A percentile compares a stretch with the other conserved stretches of the same genome.
These are phyloP conservation scores for Pleurotus eryngii DNA, from an alignment of 768 basidiomycete genomes.

Conservation along the genomic window DNA sequence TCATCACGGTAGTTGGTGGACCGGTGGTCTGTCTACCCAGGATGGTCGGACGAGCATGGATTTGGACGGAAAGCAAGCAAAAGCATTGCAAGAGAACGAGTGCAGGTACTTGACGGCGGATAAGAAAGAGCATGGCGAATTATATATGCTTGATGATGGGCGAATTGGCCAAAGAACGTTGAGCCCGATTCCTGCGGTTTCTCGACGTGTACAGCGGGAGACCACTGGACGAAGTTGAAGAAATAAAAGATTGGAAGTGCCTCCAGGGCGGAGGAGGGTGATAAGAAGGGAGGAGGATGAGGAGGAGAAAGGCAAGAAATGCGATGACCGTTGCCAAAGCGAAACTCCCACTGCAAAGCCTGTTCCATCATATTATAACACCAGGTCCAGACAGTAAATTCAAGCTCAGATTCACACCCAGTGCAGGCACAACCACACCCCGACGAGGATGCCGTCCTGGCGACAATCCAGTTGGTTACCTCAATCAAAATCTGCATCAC, in stretches of 20 bases:
- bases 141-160: constrained; percentile 17
- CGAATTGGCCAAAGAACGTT: constrained; percentile 24
- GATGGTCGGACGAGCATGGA: constrained; percentile 34
- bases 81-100: constrained; percentile 38
- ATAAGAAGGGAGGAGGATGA: constrained; percentile 21
- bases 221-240: constrained; percentile 17
- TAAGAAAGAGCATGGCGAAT: constrained; percentile 35
- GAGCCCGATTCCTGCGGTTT: constrained; percentile 52
- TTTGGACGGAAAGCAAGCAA: constrained; percentile 27
- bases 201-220: constrained; percentile 32
- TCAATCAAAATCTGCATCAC: constrained; percentile 3
- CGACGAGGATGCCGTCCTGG: background rate
- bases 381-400: background rate
- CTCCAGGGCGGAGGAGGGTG: constrained; percentile 35
- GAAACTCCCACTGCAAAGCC: constrained; percentile 7
- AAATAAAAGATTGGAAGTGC: constrained; percentile 44
- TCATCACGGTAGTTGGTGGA: constrained; percentile 37
- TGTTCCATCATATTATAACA: background rate
- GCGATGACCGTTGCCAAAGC: constrained; percentile 4
- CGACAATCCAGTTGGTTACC: background rate
- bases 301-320: constrained; percentile 16
- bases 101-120: constrained; percentile 27
- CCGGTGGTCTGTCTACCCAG: constrained; percentile 27
- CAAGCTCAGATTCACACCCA: constrained; percentile 1
- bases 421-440: background rate